A percentile compares a stretch with the other conserved stretches of the same genome.
phyloP scores from a whole-genome alignment of 805 yeast species.

The Kodamaea restingae region DNA sequence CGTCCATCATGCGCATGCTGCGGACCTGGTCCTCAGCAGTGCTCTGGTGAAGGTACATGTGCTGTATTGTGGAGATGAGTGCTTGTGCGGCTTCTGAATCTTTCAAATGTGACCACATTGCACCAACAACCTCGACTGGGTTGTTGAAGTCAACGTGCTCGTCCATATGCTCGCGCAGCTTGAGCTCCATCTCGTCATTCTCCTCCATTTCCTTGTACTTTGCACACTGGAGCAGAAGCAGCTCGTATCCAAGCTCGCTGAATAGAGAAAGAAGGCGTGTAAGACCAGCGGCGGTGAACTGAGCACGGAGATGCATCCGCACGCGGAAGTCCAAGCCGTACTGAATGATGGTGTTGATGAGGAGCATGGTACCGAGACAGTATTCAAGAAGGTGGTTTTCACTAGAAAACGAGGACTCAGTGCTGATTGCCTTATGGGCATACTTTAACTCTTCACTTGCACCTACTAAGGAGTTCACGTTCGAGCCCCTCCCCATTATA shows the following conservation, averaged over 20 bases:
- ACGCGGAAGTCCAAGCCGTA: slow-evolving; percentile 41
- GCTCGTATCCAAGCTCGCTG: slow-evolving; percentile 47
- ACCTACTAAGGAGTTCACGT: slow-evolving; percentile 85
- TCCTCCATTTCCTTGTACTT: slow-evolving; percentile 55
- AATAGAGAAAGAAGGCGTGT: slow-evolving; percentile 17
- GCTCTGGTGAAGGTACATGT: slow-evolving; percentile 52
- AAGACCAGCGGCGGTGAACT: slow-evolving; percentile 24
- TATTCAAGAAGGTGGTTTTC: slow-evolving; percentile 70
- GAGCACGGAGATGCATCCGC: slow-evolving; percentile 57
- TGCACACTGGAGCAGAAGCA: slow-evolving; percentile 61
- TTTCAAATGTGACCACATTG: slow-evolving; percentile 54
- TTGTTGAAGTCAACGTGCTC: slow-evolving; percentile 57
- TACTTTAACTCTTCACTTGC: slow-evolving; percentile 77
- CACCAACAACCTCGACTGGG: slow-evolving; percentile 64
- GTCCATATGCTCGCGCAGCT: slow-evolving; percentile 28
- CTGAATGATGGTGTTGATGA: slow-evolving; percentile 61
- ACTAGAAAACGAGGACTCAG: slow-evolving; percentile 30
- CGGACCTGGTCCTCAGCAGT: slow-evolving; percentile 46
- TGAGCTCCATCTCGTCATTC: slow-evolving; percentile 49
- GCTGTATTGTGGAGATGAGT: slow-evolving; percentile 62
- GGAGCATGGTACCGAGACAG: slow-evolving; percentile 62
- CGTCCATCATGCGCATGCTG: slow-evolving; percentile 60
- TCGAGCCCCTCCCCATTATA: slow-evolving; percentile 78
- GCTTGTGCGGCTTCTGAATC: slow-evolving; percentile 58
- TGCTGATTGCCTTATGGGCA: slow-evolving; percentile 17